These are phyloP conservation scores for Tolypocladium album DNA, from an alignment of 2,329 filamentous ascomycete species.

Conservation along the genomic window DNA sequence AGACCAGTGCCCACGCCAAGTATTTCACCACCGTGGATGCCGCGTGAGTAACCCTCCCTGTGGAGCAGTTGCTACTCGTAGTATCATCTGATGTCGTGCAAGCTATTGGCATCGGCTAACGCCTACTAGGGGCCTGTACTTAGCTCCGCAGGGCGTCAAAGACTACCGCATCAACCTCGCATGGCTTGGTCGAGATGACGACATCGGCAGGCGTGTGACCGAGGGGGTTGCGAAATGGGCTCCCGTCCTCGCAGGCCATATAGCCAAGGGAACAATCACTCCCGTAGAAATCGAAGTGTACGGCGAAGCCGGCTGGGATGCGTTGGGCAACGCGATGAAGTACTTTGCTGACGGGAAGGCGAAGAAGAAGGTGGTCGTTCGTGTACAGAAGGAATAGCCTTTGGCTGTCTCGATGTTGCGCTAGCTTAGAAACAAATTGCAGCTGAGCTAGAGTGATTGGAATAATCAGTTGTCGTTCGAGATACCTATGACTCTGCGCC, in stretches of 20 bases:
- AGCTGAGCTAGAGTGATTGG: background rate
- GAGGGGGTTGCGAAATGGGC: constrained; percentile 6
- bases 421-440: background rate
- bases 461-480: background rate
- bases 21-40: constrained; percentile 22
- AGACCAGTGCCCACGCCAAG: constrained; percentile 13
- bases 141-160: constrained; percentile 10
- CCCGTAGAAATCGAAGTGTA: constrained; percentile 12
- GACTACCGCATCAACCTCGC: constrained; percentile 15
- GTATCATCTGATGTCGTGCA: background rate
- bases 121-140: constrained; percentile 8
- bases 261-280: constrained; percentile 11
- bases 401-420: background rate
- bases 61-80: background rate
- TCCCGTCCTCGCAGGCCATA: constrained; percentile 10
- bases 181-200: constrained; percentile 10
- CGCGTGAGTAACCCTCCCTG: constrained; percentile 12
- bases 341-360: constrained; percentile 11
- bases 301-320: constrained; percentile 13
- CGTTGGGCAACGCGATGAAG: constrained; percentile 9
- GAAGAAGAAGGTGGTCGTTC: constrained; percentile 16
- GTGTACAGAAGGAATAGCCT: background rate
- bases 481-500: background rate
- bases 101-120: background rate
- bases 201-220: constrained; percentile 9